phyloP scores from a whole-genome alignment of 805 yeast genomes.

The Wickerhamomyces silvicola region DNA sequence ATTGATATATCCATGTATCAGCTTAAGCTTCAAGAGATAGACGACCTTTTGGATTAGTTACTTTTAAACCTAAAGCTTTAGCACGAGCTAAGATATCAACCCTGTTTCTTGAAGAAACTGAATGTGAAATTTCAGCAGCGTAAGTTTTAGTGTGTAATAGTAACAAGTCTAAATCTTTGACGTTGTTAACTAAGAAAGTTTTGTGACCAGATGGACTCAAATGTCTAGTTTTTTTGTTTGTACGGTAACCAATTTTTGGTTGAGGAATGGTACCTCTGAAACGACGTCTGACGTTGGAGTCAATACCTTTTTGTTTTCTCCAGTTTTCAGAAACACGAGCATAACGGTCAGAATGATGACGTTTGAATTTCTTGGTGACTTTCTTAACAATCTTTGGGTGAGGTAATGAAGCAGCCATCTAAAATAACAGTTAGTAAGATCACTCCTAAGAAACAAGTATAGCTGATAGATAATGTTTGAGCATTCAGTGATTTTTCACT shows the following conservation, averaged over 20 bases:
- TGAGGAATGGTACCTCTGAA: constrained; percentile 99
- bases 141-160: constrained; percentile 96
- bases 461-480: not conserved
- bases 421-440: constrained; percentile 19
- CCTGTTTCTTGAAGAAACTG: constrained; percentile 97
- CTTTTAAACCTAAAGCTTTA: constrained; percentile 96
- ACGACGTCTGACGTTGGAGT: constrained; percentile 99
- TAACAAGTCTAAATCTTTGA: constrained; percentile 89
- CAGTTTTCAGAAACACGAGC: constrained; percentile 97
- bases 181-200: constrained; percentile 88
- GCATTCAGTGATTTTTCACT: not conserved
- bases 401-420: constrained; percentile 96
- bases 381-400: constrained; percentile 99
- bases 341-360: constrained; percentile 99
- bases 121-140: constrained; percentile 99
- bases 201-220: constrained; percentile 97
- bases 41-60: constrained; percentile 99
- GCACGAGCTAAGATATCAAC: constrained; percentile 94
- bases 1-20: constrained; percentile 6
- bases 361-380: constrained; percentile 98
- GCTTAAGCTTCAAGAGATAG: constrained; percentile 92
- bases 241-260: constrained; percentile 99
- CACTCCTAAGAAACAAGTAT: not conserved
- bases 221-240: constrained; percentile 97
- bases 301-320: constrained; percentile 99